These are phyloP conservation scores for Termitomyces sp. DNA, from an alignment of 768 basidiomycete genomes.

Conservation along the genomic window DNA sequence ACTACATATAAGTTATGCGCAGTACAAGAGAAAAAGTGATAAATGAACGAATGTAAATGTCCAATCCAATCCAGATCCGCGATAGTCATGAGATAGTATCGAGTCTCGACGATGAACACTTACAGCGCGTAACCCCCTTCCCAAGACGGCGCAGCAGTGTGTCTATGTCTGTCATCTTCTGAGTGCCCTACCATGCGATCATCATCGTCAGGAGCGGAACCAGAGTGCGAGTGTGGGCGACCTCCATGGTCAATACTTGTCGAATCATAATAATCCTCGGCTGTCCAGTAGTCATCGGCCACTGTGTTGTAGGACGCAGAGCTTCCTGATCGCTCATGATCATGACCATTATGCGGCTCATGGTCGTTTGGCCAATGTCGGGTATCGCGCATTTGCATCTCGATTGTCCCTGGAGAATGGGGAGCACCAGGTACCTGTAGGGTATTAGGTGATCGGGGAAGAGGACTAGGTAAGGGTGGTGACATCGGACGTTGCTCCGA, in stretches of 20 bases:
- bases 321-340: conserved; percentile 29
- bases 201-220: conserved; percentile 14
- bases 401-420: conserved; percentile 7
- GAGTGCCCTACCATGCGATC: conserved; percentile 23
- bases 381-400: conserved; percentile 10
- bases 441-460: conserved; percentile 15
- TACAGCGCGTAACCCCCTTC: conserved; percentile 38
- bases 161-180: conserved; percentile 11
- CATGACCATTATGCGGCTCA: conserved; percentile 11
- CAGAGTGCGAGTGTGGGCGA: background rate
- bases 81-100: conserved; percentile 19
- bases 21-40: conserved; percentile 4
- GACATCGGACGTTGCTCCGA: conserved; percentile 17
- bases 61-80: conserved; percentile 26
- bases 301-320: conserved; percentile 40
- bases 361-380: conserved; percentile 24
- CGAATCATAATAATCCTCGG: conserved; percentile 15
- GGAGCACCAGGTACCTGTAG: conserved; percentile 11
- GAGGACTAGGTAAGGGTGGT: conserved; percentile 20
- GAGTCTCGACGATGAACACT: conserved; percentile 12
- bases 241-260: background rate
- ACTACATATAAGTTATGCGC: conserved; percentile 15
- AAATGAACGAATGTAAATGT: conserved; percentile 20
- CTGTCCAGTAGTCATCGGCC: conserved; percentile 36
- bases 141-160: conserved; percentile 27